A percentile compares a stretch with the other conserved stretches of the same genome.
phyloP scores from a whole-genome alignment of 768 basidiomycete genomes.

The Kwoniella europaea region DNA sequence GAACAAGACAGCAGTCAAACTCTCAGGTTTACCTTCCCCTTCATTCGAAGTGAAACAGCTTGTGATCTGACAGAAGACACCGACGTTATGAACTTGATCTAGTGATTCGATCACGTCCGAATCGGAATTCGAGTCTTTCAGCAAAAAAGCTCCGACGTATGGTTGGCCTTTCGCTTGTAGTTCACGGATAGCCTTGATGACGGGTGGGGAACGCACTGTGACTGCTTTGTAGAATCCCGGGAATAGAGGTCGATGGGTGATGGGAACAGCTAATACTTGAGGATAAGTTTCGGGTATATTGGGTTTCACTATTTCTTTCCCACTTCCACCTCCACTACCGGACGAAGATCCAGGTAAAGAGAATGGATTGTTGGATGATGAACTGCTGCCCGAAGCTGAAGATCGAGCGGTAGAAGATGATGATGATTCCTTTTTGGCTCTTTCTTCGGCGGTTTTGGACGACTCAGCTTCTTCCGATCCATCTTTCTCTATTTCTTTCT shows the following conservation, averaged over 20 bases:
- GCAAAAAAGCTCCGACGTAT: constrained; percentile 92
- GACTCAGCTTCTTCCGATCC: constrained; percentile 28
- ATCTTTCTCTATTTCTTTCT: background rate
- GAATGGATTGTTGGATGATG: constrained; percentile 12
- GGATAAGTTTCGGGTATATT: constrained; percentile 90
- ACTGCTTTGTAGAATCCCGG: constrained; percentile 99
- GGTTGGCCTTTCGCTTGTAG: constrained; percentile 97
- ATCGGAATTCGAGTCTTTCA: constrained; percentile 91
- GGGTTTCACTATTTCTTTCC: constrained; percentile 66
- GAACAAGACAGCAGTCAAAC: constrained; percentile 91
- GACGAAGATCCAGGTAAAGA: constrained; percentile 26
- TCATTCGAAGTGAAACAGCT: constrained; percentile 64
- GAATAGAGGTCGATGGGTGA: constrained; percentile 91
- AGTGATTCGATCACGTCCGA: constrained; percentile 88
- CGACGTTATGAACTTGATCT: constrained; percentile 86
- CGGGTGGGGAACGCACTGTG: constrained; percentile 84
- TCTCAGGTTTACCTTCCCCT: constrained; percentile 69
- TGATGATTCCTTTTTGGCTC: constrained; percentile 26
- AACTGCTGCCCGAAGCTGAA: constrained; percentile 28
- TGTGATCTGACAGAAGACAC: constrained; percentile 96
- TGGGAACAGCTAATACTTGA: constrained; percentile 91
- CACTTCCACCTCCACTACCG: constrained; percentile 11
- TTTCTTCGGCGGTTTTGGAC: constrained; percentile 36
- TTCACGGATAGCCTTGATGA: constrained; percentile 91
- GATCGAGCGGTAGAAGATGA: constrained; percentile 12